phyloP scores from a whole-genome alignment of 305 asterid species.

The Fraxinus ornus region DNA sequence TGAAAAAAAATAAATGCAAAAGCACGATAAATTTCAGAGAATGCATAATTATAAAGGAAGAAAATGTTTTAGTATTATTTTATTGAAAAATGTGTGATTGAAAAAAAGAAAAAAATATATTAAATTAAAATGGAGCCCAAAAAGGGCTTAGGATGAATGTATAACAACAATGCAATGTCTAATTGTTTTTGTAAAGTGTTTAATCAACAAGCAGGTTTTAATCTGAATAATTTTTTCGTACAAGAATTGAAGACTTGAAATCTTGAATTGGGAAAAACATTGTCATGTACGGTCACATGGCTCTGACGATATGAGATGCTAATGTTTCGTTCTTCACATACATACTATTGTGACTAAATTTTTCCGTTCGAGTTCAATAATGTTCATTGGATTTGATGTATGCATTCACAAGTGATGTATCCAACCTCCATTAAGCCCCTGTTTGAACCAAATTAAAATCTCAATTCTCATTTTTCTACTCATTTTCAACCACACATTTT shows the following conservation, averaged over 20 bases:
- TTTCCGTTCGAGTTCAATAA: background rate
- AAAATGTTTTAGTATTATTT: too few relatives aligned
- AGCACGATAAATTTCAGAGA: too few relatives aligned
- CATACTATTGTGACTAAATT: background rate
- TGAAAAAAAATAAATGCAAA: too few relatives aligned
- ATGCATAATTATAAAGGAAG: too few relatives aligned
- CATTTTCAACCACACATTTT: too few relatives aligned
- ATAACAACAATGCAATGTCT: background rate
- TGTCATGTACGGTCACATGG: conserved; percentile 29
- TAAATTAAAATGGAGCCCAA: too few relatives aligned
- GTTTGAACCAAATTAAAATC: too few relatives aligned
- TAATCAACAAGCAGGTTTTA: background rate
- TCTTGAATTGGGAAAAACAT: background rate
- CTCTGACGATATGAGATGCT: background rate
- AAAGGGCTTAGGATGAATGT: too few relatives aligned
- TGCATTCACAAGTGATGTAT: background rate
- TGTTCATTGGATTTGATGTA: background rate
- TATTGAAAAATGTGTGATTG: too few relatives aligned
- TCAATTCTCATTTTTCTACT: too few relatives aligned
- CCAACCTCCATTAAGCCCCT: background rate
- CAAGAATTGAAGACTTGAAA: background rate
- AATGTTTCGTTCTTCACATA: background rate
- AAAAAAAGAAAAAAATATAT: too few relatives aligned
- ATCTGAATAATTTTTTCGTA: background rate
- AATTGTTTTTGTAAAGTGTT: too few relatives aligned